Conservation (phyloP, 495 filamentous ascomycete genomes). For the Ramalina peruviana region DNA sequence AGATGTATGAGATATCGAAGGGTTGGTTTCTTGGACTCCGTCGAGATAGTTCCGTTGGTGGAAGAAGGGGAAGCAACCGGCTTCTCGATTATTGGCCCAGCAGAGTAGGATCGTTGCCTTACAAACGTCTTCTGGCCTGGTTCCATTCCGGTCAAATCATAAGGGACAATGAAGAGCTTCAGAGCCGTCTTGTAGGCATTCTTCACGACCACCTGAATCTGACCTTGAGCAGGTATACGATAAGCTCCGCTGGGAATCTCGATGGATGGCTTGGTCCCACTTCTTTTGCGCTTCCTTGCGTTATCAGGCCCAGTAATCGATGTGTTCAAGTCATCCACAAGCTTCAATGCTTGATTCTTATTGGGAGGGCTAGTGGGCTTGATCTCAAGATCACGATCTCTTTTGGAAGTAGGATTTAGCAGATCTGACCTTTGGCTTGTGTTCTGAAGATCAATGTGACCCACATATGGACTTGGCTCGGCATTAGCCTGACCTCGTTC, state of each 20-base stretch:
- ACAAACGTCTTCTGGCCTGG: conserved; percentile 93
- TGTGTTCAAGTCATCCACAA: not conserved
- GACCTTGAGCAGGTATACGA: conserved; percentile 86
- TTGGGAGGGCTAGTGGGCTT: not conserved
- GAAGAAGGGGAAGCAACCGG: conserved; percentile 28
- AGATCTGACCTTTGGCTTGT: conserved; percentile 19
- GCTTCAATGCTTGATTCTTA: not conserved
- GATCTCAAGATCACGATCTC: not conserved
- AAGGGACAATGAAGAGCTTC: conserved; percentile 88
- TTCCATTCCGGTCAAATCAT: conserved; percentile 93
- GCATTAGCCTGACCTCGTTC: conserved; percentile 50
- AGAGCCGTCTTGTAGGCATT: conserved; percentile 95
- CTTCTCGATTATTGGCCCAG: conserved; percentile 70
- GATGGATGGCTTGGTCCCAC: conserved; percentile 50
- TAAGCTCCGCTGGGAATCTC: conserved; percentile 76
- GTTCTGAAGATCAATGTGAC: conserved; percentile 80
- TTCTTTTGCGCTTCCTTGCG: conserved; percentile 36
- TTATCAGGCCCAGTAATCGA: conserved; percentile 15
- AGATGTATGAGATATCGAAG: conserved; percentile 88
- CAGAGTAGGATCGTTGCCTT: conserved; percentile 84
- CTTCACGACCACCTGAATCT: conserved; percentile 93
- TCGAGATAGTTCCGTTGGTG: conserved; percentile 24
- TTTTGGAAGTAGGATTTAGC: not conserved
- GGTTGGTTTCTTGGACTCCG: conserved; percentile 56
- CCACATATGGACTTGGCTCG: conserved; percentile 91